These are phyloP conservation scores for Tulasnella sp. DNA, from an alignment of 768 basidiomycete genomes.

Conservation along the genomic window DNA sequence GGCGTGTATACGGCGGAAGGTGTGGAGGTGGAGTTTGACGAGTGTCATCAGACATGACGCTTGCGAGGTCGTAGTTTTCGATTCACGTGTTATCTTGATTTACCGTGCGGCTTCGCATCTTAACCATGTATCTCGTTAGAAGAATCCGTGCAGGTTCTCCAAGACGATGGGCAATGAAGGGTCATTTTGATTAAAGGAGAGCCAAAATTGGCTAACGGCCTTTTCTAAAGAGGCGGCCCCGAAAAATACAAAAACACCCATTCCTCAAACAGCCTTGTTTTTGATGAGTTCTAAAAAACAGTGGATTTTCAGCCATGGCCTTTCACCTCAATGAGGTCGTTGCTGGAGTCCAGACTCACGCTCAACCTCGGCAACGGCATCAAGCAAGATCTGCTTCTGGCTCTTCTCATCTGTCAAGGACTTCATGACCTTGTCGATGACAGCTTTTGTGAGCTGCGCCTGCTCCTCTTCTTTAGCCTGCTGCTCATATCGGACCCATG, in stretches of 20 bases:
- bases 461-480: constrained; percentile 95
- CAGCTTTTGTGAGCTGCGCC: constrained; percentile 73
- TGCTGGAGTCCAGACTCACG: constrained; percentile 55
- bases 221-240: too few species aligned
- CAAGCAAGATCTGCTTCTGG: constrained; percentile 69
- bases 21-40: constrained; percentile 35
- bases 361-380: constrained; percentile 82
- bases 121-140: too few species aligned
- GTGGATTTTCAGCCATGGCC: too few species aligned
- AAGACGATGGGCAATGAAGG: too few species aligned
- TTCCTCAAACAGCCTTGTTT: constrained; percentile 68
- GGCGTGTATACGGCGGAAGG: constrained; percentile 36
- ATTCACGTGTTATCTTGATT: too few species aligned
- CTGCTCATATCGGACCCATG: constrained; percentile 97
- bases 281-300: constrained; percentile 66
- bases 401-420: constrained; percentile 77
- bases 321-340: too few species aligned
- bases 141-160: too few species aligned
- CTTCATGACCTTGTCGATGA: constrained; percentile 81
- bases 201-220: too few species aligned
- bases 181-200: too few species aligned
- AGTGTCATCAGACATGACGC: too few species aligned
- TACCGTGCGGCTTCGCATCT: too few species aligned
- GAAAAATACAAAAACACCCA: not conserved
- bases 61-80: too few species aligned